phyloP scores from a whole-genome alignment of 2,329 filamentous ascomycete species.

The Botryotinia globosa region DNA sequence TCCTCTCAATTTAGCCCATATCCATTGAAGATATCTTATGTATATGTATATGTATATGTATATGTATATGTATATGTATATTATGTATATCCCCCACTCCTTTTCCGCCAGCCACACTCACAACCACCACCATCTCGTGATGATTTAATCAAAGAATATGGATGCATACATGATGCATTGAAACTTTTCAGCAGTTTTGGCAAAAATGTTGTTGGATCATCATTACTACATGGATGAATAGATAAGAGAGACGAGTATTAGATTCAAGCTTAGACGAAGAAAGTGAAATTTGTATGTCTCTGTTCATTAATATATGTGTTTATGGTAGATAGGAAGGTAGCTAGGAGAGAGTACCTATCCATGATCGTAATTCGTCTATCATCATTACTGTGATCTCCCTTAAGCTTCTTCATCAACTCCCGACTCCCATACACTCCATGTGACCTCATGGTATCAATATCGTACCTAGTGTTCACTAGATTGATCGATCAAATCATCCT shows the following conservation, averaged over 20 bases:
- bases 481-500: background rate
- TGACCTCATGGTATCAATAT: background rate
- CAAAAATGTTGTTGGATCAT: background rate
- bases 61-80: no score
- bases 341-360: background rate
- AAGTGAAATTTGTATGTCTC: background rate
- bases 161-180: background rate
- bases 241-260: background rate
- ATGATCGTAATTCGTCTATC: constrained; percentile 14
- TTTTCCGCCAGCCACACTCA: background rate
- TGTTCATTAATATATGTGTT: background rate
- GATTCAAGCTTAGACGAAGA: background rate
- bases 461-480: background rate
- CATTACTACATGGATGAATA: background rate
- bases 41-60: no score
- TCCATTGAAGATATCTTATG: background rate
- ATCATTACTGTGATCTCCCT: background rate
- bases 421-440: background rate
- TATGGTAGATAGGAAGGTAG: background rate
- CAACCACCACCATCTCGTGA: no score
- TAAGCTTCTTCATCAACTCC: background rate
- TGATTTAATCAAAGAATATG: background rate
- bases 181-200: background rate
- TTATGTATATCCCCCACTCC: background rate
- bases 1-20: background rate